Base-by-base conservation (phyloP, 2,329 filamentous ascomycete species). In the Madurella fahalii region DNA sequence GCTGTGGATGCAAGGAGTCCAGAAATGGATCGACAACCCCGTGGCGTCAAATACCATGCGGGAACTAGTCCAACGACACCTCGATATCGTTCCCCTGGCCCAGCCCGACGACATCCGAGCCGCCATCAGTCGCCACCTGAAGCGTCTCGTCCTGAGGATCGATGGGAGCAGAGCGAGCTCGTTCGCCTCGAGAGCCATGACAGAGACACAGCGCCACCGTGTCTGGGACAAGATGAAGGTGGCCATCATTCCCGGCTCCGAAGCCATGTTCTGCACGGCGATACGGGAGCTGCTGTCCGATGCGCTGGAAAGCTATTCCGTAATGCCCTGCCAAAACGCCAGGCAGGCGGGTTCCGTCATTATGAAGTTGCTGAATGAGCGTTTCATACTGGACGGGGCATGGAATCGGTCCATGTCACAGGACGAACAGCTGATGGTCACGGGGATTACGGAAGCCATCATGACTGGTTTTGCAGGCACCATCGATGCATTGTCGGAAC, bases 11-110 rank as follows among this genome's bases (percentile, higher is more conserved):
- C 51, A 50, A 3, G 57, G 57, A 2, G 54, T 66, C 0, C 9
- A 41, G 9, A 50, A 42, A 13, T 66, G 64, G 64, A 52, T 59
- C 1, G 53, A 47, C 2, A 54, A 64, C 50, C 56, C 59, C 16
- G 56, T 57, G 17, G 59, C 57, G 13, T 53, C 64, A 12, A 58
- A 66, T 15, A 58, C 37, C 17, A 40, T 64, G 34, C 55, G 63
- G 2, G 64, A 66, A 48, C 58, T 64, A 42, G 63, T 67, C 20
- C 63, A 66, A 39, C 58, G 64, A 8, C 63, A 66, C 18, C 56
- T 66, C 7, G 60, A 64, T 4, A 54, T 66, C 8, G 54, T 65
- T 9, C 59, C 60, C 7, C 56, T 66, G 0, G 60, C 61, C 18
- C 41, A 65, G 13, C 64, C 63, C 1, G 47, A 53, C 0, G 53